A percentile compares a stretch with the other conserved stretches of the same genome.
These are phyloP conservation scores for Torulaspora gathmanii DNA, from an alignment of 805 yeast species.

Conservation along the genomic window DNA sequence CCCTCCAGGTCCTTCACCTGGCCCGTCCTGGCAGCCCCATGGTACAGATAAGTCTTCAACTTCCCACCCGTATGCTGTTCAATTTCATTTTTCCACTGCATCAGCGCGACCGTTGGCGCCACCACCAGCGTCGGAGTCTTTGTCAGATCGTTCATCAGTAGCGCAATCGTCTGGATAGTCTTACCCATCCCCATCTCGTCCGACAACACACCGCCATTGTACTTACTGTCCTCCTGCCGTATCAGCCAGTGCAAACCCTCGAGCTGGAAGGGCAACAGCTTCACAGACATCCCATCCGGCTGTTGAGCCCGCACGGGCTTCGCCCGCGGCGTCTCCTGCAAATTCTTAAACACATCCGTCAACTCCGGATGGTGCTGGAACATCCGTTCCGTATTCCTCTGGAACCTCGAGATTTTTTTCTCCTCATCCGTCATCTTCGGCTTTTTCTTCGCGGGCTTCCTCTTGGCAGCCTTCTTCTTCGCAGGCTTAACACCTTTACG, in stretches of 20 bases:
- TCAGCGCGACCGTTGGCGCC: slow-evolving; percentile 97
- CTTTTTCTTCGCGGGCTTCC: slow-evolving; percentile 23
- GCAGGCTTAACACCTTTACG: slow-evolving; percentile 2
- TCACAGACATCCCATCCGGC: slow-evolving; percentile 72
- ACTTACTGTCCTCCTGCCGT: slow-evolving; percentile 60
- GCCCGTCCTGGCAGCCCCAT: slow-evolving; percentile 75
- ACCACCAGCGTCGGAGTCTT: slow-evolving; percentile 81
- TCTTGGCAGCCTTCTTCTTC: slow-evolving; percentile 6
- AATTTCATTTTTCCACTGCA: slow-evolving; percentile 97
- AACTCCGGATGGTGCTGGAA: slow-evolving; percentile 77
- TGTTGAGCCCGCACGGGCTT: slow-evolving; percentile 58
- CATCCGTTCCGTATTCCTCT: slow-evolving; percentile 62
- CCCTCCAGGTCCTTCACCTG: slow-evolving; percentile 49
- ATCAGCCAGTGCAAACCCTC: slow-evolving; percentile 92
- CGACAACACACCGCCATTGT: slow-evolving; percentile 88
- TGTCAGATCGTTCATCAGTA: slow-evolving; percentile 63
- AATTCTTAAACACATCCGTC: slow-evolving; percentile 61
- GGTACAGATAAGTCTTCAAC: slow-evolving; percentile 67
- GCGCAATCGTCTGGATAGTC: slow-evolving; percentile 90
- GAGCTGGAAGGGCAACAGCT: slow-evolving; percentile 79
- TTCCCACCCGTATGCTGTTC: slow-evolving; percentile 72
- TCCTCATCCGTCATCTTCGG: slow-evolving; percentile 20
- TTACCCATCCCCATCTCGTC: slow-evolving; percentile 99
- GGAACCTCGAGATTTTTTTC: slow-evolving; percentile 54
- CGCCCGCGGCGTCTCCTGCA: slow-evolving; percentile 46